Conservation (phyloP, 1,139 yeast species). For the Hyphopichia wangnamkhiaoensis region DNA sequence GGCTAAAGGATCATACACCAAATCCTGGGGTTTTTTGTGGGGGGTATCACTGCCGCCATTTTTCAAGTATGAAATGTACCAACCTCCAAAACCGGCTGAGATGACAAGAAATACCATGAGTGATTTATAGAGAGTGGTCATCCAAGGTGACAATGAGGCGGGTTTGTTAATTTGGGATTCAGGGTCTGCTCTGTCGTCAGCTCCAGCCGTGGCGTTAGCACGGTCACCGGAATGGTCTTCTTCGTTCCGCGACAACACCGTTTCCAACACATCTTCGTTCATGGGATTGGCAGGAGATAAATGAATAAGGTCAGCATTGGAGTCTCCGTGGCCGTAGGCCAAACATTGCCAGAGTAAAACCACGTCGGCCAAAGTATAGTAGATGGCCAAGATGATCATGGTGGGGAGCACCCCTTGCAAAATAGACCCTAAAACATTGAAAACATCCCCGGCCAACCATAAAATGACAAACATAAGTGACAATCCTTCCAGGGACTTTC, state of each 20-base stretch:
- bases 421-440: constrained; percentile 86
- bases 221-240: constrained; percentile 3
- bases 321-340: constrained; percentile 61
- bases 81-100: constrained; percentile 79
- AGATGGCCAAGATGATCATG: constrained; percentile 86
- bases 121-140: constrained; percentile 47
- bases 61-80: constrained; percentile 66
- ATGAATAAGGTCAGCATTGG: constrained; percentile 66
- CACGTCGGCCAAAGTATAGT: constrained; percentile 88
- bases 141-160: constrained; percentile 17
- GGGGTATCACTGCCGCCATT: constrained; percentile 25
- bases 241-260: constrained; percentile 43
- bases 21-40: constrained; percentile 31
- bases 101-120: constrained; percentile 71
- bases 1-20: constrained; percentile 72
- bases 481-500: constrained; percentile 85
- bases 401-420: constrained; percentile 89
- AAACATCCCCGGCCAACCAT: constrained; percentile 89
- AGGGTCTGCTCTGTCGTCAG: constrained; percentile 12
- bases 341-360: constrained; percentile 80
- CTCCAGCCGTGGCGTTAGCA: constrained; percentile 13
- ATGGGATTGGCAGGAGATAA: constrained; percentile 89
- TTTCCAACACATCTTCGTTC: constrained; percentile 64
- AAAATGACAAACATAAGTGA: constrained; percentile 78
- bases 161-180: constrained; percentile 8